Evolutionary conservation across 2,329 filamentous ascomycete species (phyloP), one percentile per base, ranked within the genome.

Genomic region (Sodiomyces alkalinus): DNA sequence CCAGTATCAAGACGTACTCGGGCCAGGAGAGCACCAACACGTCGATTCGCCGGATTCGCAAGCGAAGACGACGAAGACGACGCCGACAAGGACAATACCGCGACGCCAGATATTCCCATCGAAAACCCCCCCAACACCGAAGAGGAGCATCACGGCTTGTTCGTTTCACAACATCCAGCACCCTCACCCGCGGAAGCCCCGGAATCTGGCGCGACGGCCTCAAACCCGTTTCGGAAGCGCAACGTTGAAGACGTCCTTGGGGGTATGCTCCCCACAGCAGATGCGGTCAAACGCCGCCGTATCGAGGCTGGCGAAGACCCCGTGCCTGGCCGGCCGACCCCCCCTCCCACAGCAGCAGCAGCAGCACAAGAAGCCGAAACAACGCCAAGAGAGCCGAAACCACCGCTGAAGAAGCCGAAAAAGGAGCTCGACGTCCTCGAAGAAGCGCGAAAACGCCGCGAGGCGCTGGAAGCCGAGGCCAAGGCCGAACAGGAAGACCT

Each of bases 211-310:
- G 31, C 6, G 33, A 35, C 12, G 15, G 39, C 34, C 21, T 46
- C 48, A 2, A 49, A 54, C 12, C n/a, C n/a, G n/a, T n/a, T n/a
- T n/a, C 55, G 58, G 17, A 73, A 73, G 41, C 52, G 68, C 15
- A 52, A 61, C 9, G 45, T 49, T 28, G 54, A 69, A 30, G 68
- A 78, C 24, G 52, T 79, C 7, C 69, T 87, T 48, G 74, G 83
- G 10, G 62, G 67, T 14, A 67, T 93, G 31, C 73, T 86, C 2
- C 80, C 85, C 0, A 81, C 76, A 1, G 74, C 80, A 4, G 73
- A 78, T 17, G 74, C 74, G 5, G 69, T 85, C 45, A 96, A 92
- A 48, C 72, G 75, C n/a, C 74, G 79, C 14, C 74, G 77, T 16
- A 60, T 81, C 13, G 74, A 70, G 35, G 63, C 64, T 28, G 64